Conservation (phyloP, 495 filamentous ascomycete species). For the Lophiotrema nucula region DNA sequence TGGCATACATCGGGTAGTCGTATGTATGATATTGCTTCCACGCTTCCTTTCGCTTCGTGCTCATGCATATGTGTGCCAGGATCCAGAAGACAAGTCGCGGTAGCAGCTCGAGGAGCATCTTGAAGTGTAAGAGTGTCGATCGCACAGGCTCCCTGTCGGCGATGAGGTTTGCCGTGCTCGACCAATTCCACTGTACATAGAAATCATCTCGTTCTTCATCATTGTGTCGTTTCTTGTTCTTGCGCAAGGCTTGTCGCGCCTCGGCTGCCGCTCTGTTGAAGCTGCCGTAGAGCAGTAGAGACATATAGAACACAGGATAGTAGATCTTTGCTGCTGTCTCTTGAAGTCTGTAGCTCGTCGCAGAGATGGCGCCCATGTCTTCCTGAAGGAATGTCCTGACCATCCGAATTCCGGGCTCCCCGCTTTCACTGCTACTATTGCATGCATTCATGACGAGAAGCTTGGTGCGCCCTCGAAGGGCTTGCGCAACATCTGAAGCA, state of each 20-base stretch:
- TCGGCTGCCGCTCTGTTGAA: constrained; percentile 1
- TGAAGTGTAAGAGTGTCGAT: background rate
- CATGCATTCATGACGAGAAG: constrained; percentile 2
- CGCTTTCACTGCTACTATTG: background rate
- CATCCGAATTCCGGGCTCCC: background rate
- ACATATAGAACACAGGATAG: background rate
- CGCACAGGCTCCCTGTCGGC: background rate
- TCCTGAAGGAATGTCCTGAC: background rate
- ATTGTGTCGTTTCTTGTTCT: background rate
- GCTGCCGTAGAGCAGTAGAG: background rate
- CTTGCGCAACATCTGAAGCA: background rate
- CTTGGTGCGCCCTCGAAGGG: background rate
- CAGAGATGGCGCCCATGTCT: background rate
- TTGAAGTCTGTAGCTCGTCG: background rate
- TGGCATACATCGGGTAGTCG: background rate
- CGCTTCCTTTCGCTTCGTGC: background rate
- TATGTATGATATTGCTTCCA: background rate
- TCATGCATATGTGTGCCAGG: background rate
- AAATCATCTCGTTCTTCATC: background rate
- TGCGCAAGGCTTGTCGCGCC: background rate
- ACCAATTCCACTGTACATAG: constrained; percentile 2
- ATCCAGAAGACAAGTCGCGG: background rate
- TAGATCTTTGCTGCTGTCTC: background rate
- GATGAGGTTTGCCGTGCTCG: background rate
- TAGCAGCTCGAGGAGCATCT: background rate